A percentile compares a stretch with the other conserved stretches of the same genome.
Evolutionary conservation across 2,329 filamentous ascomycete species (phyloP).

Genomic region (Colletotrichum sp.): DNA sequence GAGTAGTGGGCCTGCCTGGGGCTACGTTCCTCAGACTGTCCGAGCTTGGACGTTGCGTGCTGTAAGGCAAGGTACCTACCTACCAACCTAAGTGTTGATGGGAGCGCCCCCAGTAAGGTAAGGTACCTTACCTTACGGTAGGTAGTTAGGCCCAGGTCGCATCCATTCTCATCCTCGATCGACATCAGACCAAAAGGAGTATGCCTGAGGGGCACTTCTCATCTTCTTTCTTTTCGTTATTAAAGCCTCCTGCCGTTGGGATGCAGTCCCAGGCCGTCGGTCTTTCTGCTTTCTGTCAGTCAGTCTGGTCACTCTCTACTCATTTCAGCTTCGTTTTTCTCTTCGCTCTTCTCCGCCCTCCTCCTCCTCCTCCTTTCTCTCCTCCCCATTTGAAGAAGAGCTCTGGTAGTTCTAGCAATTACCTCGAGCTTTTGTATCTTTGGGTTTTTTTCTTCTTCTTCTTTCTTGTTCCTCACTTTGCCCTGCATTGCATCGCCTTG

Average conservation of each 20-base stretch:
- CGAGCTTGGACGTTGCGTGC: background rate
- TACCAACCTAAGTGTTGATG: background rate
- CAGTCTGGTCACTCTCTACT: conserved; percentile 21
- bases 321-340: background rate
- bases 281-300: background rate
- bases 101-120: background rate
- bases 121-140: background rate
- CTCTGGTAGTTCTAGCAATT: conserved; percentile 50
- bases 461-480: conserved; percentile 10
- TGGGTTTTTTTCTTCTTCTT: conserved; percentile 26
- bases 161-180: conserved; percentile 6
- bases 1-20: background rate
- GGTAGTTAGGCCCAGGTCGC: background rate
- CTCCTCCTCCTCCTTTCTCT: conserved; percentile 7
- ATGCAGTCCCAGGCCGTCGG: background rate
- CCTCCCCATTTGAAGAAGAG: conserved; percentile 40
- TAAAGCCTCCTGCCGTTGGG: conserved; percentile 4
- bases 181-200: conserved; percentile 3
- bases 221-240: background rate
- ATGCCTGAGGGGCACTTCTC: background rate
- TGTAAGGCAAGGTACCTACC: background rate
- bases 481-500: conserved; percentile 1
- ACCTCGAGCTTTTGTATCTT: conserved; percentile 33
- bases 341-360: background rate
- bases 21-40: background rate